Evolutionary conservation across 208 protist genomes (phyloP), one percentile per base, ranked within the genome.

Genomic region (Phytomonas serpens): DNA sequence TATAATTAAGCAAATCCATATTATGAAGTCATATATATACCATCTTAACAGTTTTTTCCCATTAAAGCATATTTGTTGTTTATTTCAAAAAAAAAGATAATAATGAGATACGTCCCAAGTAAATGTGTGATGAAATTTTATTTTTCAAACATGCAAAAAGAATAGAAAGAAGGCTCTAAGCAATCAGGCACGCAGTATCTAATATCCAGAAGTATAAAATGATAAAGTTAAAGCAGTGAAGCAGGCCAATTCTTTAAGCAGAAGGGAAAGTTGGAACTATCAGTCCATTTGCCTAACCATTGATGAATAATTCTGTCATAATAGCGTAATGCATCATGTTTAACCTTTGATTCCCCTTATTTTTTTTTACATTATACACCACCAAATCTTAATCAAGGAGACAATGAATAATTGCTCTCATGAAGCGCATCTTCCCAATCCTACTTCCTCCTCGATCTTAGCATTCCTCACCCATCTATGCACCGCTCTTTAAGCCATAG

Each of bases 141-240:
- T 57, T 57, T 57, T 57, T 57, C 11, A 57, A 57, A 57, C 19
- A 5, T 19, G 47, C 4, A 57, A 57, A 57, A 57, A 23, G 19
- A 57, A 27, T 57, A 9, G 19, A 57, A 57, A 27, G 47, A 57
- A 57, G 19, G 16, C 27, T 9, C 11, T 31, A 72, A 6, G 29
- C 52, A 71, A 32, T 64, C 30, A 65, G 27, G 14, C 61, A 73
- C 11, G 67, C 11, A 67, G 29, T 62, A 57, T 51, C 36, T 1
- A 16, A 73, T 66, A 67, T 57, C 27, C 5, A 73, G 51, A 73
- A 33, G 51, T 52, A 73, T 61, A 42, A 32, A 33, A n/a, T 51
- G 52, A 61, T 40, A 72, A 64, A 65, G 52, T 42, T 30, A 64
- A 61, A 40, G 4, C 19, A 57, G 16, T 10, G 47, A 57, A 57